These are phyloP conservation scores for Colletotrichum lupini DNA, from an alignment of 2,329 filamentous ascomycete species.

Conservation along the genomic window DNA sequence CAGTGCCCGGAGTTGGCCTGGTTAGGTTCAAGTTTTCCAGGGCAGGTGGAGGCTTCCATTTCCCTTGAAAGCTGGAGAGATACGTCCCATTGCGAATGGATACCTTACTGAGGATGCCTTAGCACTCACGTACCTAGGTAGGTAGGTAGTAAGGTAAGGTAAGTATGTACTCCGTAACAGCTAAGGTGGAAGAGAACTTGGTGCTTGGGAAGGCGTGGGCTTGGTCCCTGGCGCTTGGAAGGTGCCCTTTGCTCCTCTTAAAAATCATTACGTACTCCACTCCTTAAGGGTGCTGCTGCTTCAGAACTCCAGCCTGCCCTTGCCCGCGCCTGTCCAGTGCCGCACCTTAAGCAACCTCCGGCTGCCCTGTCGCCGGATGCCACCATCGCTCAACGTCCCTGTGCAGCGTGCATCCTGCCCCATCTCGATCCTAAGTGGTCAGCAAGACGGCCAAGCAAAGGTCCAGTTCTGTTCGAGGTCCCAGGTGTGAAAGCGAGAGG, in stretches of 20 bases:
- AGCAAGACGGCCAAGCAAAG: not conserved
- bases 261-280: not conserved
- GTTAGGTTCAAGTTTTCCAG: not conserved
- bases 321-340: not conserved
- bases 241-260: not conserved
- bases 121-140: not conserved
- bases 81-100: not conserved
- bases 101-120: not conserved
- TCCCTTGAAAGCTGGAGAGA: not conserved
- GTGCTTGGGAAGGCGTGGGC: not conserved
- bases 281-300: not conserved
- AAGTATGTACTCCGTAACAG: too few species aligned
- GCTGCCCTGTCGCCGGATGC: constrained; percentile 7
- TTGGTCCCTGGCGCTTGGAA: not conserved
- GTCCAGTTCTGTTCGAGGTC: not conserved
- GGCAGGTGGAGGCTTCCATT: not conserved
- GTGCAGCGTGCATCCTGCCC: not conserved
- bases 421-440: not conserved
- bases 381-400: not conserved
- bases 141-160: not conserved
- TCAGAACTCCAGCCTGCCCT: constrained; percentile 1
- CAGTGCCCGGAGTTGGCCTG: not conserved
- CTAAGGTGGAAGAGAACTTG: too few species aligned
- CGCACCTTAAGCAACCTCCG: not conserved
- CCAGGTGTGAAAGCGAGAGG: not conserved